A percentile compares a stretch with the other conserved stretches of the same genome.
These are phyloP conservation scores for Phytophthora colocasiae DNA, from an alignment of 352 stramenopile genomes.

Conservation along the genomic window DNA sequence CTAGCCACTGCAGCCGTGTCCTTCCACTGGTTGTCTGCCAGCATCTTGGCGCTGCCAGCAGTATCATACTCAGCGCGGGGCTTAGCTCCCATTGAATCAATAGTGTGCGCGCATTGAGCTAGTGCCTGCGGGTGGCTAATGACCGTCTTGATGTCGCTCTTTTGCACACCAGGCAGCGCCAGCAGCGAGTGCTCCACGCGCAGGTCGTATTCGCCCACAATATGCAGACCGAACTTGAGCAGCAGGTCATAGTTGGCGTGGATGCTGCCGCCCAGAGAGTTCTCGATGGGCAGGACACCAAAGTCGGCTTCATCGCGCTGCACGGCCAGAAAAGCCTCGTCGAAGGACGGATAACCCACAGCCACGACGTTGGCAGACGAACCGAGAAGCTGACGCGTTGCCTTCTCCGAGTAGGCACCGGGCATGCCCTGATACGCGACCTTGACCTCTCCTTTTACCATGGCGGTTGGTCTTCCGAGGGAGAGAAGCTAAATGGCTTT, in stretches of 20 bases:
- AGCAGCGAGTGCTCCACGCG: conserved; percentile 94
- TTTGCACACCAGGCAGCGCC: conserved; percentile 86
- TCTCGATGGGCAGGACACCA: conserved; percentile 96
- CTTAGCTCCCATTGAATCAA: conserved; percentile 83
- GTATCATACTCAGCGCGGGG: conserved; percentile 96
- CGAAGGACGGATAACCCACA: conserved; percentile 47
- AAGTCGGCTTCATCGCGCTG: conserved; percentile 92
- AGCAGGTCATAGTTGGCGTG: conserved; percentile 97
- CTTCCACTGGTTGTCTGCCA: conserved; percentile 88
- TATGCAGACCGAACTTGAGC: conserved; percentile 80
- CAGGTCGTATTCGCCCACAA: conserved; percentile 84
- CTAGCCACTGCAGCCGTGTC: conserved; percentile 94
- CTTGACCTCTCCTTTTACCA: conserved; percentile 69
- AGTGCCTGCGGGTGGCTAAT: conserved; percentile 97
- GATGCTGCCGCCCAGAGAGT: conserved; percentile 94
- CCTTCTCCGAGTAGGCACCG: conserved; percentile 98
- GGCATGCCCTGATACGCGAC: conserved; percentile 97
- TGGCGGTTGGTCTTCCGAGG: background rate
- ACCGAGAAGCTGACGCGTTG: conserved; percentile 92
- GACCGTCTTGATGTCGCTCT: conserved; percentile 94
- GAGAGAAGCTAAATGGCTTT: too few relatives aligned
- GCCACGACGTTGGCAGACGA: conserved; percentile 68
- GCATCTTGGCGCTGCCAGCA: conserved; percentile 97
- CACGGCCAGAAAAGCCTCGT: conserved; percentile 72
- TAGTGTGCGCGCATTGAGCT: conserved; percentile 96